A percentile compares a stretch with the other conserved stretches of the same genome.
phyloP scores from a whole-genome alignment of 1,139 yeast genomes.

The Yamadazyma trypodendri region DNA sequence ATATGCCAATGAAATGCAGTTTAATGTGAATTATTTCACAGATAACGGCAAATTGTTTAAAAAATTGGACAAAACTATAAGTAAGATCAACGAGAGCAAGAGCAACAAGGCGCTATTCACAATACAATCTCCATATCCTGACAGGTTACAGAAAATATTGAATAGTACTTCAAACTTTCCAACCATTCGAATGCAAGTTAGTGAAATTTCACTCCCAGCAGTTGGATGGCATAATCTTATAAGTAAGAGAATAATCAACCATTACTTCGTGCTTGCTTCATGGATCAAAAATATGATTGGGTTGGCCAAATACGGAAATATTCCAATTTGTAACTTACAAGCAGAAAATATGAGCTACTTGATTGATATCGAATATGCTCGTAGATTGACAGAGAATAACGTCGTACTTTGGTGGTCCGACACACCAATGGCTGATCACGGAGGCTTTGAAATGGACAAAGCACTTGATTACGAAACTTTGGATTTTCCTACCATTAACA shows the following conservation, averaged over 20 bases:
- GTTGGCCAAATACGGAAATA: slow-evolving; percentile 68
- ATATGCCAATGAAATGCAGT: slow-evolving; percentile 50
- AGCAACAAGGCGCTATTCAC: slow-evolving; percentile 67
- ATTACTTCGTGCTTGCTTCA: slow-evolving; percentile 69
- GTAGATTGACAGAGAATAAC: slow-evolving; percentile 63
- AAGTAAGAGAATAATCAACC: slow-evolving; percentile 66
- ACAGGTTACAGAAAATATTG: slow-evolving; percentile 41
- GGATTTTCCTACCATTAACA: slow-evolving; percentile 71
- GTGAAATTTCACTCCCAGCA: slow-evolving; percentile 64
- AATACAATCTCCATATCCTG: slow-evolving; percentile 68
- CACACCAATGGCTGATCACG: slow-evolving; percentile 78
- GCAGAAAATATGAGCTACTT: slow-evolving; percentile 74
- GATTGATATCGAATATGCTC: slow-evolving; percentile 84
- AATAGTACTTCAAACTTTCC: slow-evolving; percentile 61
- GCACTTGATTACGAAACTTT: slow-evolving; percentile 54
- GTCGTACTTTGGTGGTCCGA: slow-evolving; percentile 94
- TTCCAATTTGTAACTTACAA: slow-evolving; percentile 84
- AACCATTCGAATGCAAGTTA: slow-evolving; percentile 54
- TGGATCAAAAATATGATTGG: slow-evolving; percentile 71
- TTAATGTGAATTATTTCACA: slow-evolving; percentile 50
- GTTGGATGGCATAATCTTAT: slow-evolving; percentile 83
- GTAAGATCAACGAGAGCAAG: slow-evolving; percentile 63
- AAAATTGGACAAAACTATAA: slow-evolving; percentile 52
- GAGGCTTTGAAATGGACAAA: slow-evolving; percentile 74
- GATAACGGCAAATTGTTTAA: slow-evolving; percentile 52